A percentile compares a stretch with the other conserved stretches of the same genome.
phyloP scores from a whole-genome alignment of 2,329 filamentous ascomycete genomes.

The Tolypocladium ophioglossoides region DNA sequence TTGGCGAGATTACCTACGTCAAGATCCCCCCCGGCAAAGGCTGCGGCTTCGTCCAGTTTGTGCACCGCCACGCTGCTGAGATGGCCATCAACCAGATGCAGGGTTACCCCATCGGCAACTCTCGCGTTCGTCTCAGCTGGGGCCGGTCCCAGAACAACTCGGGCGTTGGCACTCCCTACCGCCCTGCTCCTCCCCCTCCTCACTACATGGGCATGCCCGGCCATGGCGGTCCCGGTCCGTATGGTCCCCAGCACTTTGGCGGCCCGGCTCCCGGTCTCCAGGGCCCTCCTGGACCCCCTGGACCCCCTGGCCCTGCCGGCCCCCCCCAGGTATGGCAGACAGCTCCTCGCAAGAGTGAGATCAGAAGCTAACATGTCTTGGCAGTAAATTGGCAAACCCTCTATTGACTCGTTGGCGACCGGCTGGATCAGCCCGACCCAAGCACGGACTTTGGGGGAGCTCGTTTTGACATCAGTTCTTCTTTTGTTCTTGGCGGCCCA shows the following conservation, averaged over 20 bases:
- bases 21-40: conserved; percentile 99
- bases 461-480: conserved; percentile 11
- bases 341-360: neutral
- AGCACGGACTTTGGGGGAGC: conserved; percentile 3
- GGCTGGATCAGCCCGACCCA: conserved; percentile 2
- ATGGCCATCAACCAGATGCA: conserved; percentile 99
- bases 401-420: conserved; percentile 1
- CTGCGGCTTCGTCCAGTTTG: conserved; percentile 97
- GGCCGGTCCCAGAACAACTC: conserved; percentile 99
- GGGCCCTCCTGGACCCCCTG: conserved; percentile 25
- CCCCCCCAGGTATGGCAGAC: conserved; percentile 26
- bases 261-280: conserved; percentile 26
- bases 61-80: conserved; percentile 95
- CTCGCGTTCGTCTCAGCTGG: conserved; percentile 93
- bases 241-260: conserved; percentile 25
- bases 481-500: conserved; percentile 12
- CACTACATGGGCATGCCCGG: conserved; percentile 42
- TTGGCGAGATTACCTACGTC: conserved; percentile 98
- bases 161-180: conserved; percentile 92
- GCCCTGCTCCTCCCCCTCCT: conserved; percentile 66
- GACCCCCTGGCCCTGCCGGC: conserved; percentile 23
- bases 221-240: conserved; percentile 30
- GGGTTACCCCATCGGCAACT: conserved; percentile 98
- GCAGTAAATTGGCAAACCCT: conserved; percentile 6
- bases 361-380: neutral